Conservation (phyloP, 2,329 filamentous ascomycete genomes). For the Aspergillus sp. region DNA sequence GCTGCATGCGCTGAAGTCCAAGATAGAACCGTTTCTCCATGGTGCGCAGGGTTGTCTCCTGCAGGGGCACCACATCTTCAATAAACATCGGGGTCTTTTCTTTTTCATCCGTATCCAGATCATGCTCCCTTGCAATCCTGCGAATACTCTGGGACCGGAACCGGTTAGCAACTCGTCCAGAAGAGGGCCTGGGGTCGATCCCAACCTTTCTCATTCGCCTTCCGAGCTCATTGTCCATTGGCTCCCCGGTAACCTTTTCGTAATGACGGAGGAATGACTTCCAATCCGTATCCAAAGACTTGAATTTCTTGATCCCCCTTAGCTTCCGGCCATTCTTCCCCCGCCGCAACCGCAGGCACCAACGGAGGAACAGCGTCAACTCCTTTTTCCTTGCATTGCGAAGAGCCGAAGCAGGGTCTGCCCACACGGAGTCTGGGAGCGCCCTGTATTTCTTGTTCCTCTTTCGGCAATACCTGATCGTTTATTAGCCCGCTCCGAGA, state of each 20-base stretch:
- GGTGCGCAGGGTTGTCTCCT: background rate
- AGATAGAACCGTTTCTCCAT: background rate
- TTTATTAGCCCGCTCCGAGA: background rate
- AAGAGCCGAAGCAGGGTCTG: background rate
- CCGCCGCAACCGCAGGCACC: background rate
- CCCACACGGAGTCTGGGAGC: background rate
- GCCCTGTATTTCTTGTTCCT: background rate
- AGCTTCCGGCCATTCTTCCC: slow-evolving; percentile 4
- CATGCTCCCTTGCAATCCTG: background rate
- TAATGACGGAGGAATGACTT: slow-evolving; percentile 1
- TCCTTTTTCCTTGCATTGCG: background rate
- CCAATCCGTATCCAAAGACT: slow-evolving; percentile 1
- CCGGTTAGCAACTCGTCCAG: background rate
- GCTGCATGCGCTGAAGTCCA: background rate
- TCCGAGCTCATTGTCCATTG: background rate
- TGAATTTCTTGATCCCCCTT: slow-evolving; percentile 3
- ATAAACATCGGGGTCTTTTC: background rate
- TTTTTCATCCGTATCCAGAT: background rate
- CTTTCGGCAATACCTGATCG: background rate
- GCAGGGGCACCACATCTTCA: background rate
- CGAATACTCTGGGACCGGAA: background rate
- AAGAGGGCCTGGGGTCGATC: background rate
- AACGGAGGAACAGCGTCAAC: background rate
- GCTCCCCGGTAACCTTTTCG: background rate
- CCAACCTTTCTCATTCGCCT: background rate